Evolutionary conservation across 2,329 filamentous ascomycete species (phyloP).

Genomic region (Parastagonospora avenae): DNA sequence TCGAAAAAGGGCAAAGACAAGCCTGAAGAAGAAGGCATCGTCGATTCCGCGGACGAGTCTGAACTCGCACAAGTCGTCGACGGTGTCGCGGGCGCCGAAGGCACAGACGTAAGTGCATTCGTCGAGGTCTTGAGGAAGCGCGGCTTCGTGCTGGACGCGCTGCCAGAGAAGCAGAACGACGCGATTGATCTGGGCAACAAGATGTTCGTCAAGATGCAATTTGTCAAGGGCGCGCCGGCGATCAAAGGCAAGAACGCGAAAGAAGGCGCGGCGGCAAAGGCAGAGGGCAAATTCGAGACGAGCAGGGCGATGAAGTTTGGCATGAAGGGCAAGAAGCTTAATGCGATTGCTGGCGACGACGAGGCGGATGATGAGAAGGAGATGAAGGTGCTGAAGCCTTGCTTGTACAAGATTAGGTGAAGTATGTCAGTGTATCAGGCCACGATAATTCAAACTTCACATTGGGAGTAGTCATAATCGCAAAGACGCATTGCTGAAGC

Average conservation of each 20-base stretch:
- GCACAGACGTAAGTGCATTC: constrained; percentile 88
- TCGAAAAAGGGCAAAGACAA: constrained; percentile 52
- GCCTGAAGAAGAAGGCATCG: constrained; percentile 55
- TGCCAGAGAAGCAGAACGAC: constrained; percentile 59
- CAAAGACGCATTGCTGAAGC: not conserved
- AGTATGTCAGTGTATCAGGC: not conserved
- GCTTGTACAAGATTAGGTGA: constrained; percentile 89
- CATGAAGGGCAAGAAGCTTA: constrained; percentile 41
- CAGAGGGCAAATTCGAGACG: constrained; percentile 40
- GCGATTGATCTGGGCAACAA: constrained; percentile 85
- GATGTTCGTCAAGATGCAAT: constrained; percentile 99
- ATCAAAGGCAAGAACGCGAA: constrained; percentile 74
- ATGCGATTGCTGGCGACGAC: constrained; percentile 13
- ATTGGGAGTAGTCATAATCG: no score
- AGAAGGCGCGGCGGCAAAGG: constrained; percentile 30
- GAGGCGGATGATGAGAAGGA: constrained; percentile 58
- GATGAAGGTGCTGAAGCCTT: constrained; percentile 84
- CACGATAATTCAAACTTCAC: no score
- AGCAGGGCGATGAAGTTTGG: constrained; percentile 56
- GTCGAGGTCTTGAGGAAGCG: constrained; percentile 79
- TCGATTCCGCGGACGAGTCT: constrained; percentile 61
- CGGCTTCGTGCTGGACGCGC: constrained; percentile 75
- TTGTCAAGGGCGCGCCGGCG: constrained; percentile 80
- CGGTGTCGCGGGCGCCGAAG: constrained; percentile 66
- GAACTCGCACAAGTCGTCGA: constrained; percentile 69